Evolutionary conservation across 805 yeast genomes (phyloP), one percentile per base, ranked within the genome.

Genomic region (Pichia membranifaciens): DNA sequence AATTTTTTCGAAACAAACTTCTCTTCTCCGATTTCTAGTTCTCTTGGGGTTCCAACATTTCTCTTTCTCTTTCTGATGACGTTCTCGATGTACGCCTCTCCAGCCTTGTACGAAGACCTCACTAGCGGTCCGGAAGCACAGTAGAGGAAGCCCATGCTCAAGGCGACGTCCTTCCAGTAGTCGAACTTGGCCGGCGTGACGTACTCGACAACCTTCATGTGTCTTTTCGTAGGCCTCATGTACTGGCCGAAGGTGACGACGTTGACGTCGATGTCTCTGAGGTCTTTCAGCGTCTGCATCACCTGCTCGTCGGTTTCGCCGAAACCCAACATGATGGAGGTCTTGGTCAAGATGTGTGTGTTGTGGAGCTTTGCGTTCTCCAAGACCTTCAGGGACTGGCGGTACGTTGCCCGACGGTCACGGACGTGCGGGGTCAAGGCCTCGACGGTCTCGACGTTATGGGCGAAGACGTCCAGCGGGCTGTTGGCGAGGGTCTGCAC

Each of bases 211-310:
- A 93, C 99, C 70, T 90, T 90, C 95, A 93, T 89, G 66, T 93
- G 99, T 61, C 99, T 82, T 68, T 87, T 93, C 2, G 99, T 93
- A 39, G 99, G 99, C 64, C 99, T 78, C 97, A 93, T 93, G 67
- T 93, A 93, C 69, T 93, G 99, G 33, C 99, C 99, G 68, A 93
- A 93, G 0, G 99, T 93, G 16, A 93, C 96, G 43, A 93, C 96
- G 61, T 93, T 98, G 65, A 95, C 93, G 8, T 75, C 70, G 38
- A 83, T 76, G 17, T 69, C 79, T 53, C 98, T 78, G 55, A 95
- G 71, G 62, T 87, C 95, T 52, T 66, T 73, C 58, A 93, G 64
- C 0, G 97, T 82, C 54, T 79, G 82, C 61, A 81, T 63, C 12
- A 93, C 65, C 67, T 93, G 97, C 45, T 83, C 96, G 60, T 93